phyloP scores from a whole-genome alignment of 164 flowering plant species.

The Taxillus chinensis region DNA sequence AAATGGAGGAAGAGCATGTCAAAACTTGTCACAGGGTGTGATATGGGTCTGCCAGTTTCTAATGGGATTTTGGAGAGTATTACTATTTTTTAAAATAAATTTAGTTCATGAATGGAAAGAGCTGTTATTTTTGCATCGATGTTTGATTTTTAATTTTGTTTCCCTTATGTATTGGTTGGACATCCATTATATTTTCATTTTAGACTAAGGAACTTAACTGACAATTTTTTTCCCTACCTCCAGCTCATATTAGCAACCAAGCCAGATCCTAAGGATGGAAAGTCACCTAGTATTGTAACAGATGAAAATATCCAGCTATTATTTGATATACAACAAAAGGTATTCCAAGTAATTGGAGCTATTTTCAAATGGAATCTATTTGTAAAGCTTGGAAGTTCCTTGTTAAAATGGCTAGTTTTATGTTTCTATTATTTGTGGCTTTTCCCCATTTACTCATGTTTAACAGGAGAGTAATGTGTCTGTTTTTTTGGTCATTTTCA shows the following conservation, averaged over 20 bases:
- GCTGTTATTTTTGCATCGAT: no score
- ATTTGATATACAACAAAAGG: conserved; percentile 87
- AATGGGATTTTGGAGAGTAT: no score
- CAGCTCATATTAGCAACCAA: conserved; percentile 79
- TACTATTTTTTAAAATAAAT: no score
- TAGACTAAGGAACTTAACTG: neutral
- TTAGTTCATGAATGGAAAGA: no score
- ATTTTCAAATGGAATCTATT: neutral
- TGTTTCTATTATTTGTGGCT: neutral
- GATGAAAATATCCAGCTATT: conserved; percentile 69
- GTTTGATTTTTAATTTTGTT: no score
- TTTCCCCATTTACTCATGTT: neutral
- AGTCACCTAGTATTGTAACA: conserved; percentile 62
- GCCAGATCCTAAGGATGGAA: conserved; percentile 39
- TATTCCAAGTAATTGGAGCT: conserved; percentile 10
- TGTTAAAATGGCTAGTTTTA: neutral
- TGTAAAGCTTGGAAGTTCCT: neutral
- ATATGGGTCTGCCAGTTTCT: no score
- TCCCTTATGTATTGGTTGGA: no score
- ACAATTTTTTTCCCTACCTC: conserved; percentile 4
- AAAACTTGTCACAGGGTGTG: no score
- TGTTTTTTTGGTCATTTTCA: conserved; percentile 2
- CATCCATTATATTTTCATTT: neutral
- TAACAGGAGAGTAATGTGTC: no score
- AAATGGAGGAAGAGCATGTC: no score